Percentiles rank a stretch among this genome's conserved stretches.
phyloP scores from a whole-genome alignment of 495 filamentous ascomycete species.

The Trichoderma asperelloides region DNA sequence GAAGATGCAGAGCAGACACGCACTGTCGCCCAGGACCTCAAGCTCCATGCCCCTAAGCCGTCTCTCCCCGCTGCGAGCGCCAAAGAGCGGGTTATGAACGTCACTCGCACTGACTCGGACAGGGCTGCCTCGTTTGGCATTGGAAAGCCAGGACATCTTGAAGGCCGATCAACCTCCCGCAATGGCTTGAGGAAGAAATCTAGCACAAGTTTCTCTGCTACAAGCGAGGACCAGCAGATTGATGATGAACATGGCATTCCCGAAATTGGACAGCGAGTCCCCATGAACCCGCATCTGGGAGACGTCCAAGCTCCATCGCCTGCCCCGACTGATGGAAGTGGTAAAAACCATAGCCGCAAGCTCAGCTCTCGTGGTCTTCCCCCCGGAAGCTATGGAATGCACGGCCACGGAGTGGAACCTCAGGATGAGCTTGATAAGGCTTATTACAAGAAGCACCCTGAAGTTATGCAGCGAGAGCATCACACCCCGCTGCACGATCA shows the following conservation, averaged over 20 bases:
- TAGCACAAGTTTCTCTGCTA: slow-evolving; percentile 46
- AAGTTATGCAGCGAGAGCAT: slow-evolving; percentile 62
- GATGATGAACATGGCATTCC: slow-evolving; percentile 80
- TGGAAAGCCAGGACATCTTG: slow-evolving; percentile 50
- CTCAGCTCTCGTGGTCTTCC: slow-evolving; percentile 43
- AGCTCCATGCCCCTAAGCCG: slow-evolving; percentile 85
- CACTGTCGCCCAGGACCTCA: slow-evolving; percentile 69
- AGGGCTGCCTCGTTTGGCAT: slow-evolving; percentile 76
- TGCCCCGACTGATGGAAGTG: slow-evolving; percentile 49
- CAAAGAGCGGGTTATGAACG: slow-evolving; percentile 66
- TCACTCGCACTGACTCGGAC: slow-evolving; percentile 82
- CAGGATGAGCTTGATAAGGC: slow-evolving; percentile 72
- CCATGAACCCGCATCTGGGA: slow-evolving; percentile 88
- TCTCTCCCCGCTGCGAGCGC: slow-evolving; percentile 69
- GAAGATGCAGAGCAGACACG: slow-evolving; percentile 33
- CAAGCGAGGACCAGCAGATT: slow-evolving; percentile 30
- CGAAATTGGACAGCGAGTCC: slow-evolving; percentile 80
- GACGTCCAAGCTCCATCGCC: slow-evolving; percentile 96
- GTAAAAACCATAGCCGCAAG: slow-evolving; percentile 56
- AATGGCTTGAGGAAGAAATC: slow-evolving; percentile 52
- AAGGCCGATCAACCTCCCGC: slow-evolving; percentile 17
- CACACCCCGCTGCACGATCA: slow-evolving; percentile 46
- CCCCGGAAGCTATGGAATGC: slow-evolving; percentile 75
- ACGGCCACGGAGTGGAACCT: slow-evolving; percentile 65
- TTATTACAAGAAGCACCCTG: slow-evolving; percentile 86